Conservation (phyloP, 2,329 filamentous ascomycete species). For the Emergomyces orientalis region DNA sequence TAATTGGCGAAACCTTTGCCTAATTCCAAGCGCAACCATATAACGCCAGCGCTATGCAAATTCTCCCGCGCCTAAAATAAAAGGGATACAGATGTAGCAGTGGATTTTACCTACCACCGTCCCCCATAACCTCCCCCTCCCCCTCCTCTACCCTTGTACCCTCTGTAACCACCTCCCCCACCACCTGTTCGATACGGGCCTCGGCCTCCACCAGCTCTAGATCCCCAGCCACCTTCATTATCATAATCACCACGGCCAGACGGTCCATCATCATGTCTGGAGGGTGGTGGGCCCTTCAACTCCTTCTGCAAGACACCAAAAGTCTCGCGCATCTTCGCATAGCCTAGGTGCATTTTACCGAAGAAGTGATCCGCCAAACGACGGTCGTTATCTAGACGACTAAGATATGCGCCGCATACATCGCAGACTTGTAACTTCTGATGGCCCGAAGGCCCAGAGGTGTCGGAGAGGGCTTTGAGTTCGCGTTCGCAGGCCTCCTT, state of each 20-base stretch:
- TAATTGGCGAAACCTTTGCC: background rate
- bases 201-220: constrained; percentile 43
- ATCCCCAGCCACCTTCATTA: constrained; percentile 44
- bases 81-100: constrained; percentile 9
- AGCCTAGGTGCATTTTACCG: constrained; percentile 98
- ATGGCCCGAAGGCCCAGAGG: constrained; percentile 83
- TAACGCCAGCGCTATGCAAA: constrained; percentile 39
- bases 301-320: constrained; percentile 81
- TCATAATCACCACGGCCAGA: constrained; percentile 42
- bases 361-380: constrained; percentile 95
- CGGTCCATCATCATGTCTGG: constrained; percentile 42
- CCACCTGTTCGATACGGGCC: constrained; percentile 25
- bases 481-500: constrained; percentile 81
- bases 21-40: constrained; percentile 4
- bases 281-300: constrained; percentile 60
- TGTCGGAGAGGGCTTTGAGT: constrained; percentile 82
- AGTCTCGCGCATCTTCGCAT: constrained; percentile 95
- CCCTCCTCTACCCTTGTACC: constrained; percentile 34
- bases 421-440: constrained; percentile 98
- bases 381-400: constrained; percentile 84
- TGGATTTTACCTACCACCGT: constrained; percentile 24
- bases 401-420: constrained; percentile 92
- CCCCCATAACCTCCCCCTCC: constrained; percentile 33
- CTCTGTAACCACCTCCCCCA: constrained; percentile 42
- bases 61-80: constrained; percentile 5